Base-by-base conservation (phyloP, 148 eudicot species). In the Amaranthus hypochondriacus region DNA sequence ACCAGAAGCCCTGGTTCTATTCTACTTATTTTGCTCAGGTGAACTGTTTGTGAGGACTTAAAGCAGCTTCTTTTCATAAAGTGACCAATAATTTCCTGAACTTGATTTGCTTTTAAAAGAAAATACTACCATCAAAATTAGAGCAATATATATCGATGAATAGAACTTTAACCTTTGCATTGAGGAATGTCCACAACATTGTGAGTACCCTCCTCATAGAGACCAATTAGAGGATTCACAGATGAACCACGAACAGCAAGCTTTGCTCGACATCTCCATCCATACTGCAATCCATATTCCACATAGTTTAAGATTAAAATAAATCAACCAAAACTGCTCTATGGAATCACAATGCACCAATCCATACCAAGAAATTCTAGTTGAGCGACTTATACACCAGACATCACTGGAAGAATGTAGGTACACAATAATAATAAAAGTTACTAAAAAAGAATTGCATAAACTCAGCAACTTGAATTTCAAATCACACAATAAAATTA, bases 221-320 rank as follows among this genome's bases (percentile, higher is more conserved):
- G 87, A 58, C 98, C 98, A 70, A 95, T 90, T 46, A 92, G 73
- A 79, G 98, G 98, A 14, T 83, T 65, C 4, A 42, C 57, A 3
- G 92, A 81, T 64, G 93, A 83, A 68, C 98, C 98, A 39, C 98
- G 96, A 68, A 95, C 88, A 9, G 97, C 99, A n/a, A 95, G 89
- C 77, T 95, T 95, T 2, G 99, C 97, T 4, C 99, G 92, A 74
- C 99, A 95, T 77, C 99, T 85, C 99, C 99, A 95, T 59, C 94
- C 97, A 88, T 90, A 92, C 99, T 92, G 76, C 42, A 70, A 13
- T 62, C 55, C 52, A 48, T 6, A 18, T 43, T 8, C 59, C 52
- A 79, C 50, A 74, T 11, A 9, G 56, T 57, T 39, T 42, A 56
- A 39, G 4, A 49, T 13, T 48, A 55, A 28, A 47, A 47, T 13